Base-by-base conservation (phyloP, 805 yeast genomes). In the Barnettozyma botsteinii region DNA sequence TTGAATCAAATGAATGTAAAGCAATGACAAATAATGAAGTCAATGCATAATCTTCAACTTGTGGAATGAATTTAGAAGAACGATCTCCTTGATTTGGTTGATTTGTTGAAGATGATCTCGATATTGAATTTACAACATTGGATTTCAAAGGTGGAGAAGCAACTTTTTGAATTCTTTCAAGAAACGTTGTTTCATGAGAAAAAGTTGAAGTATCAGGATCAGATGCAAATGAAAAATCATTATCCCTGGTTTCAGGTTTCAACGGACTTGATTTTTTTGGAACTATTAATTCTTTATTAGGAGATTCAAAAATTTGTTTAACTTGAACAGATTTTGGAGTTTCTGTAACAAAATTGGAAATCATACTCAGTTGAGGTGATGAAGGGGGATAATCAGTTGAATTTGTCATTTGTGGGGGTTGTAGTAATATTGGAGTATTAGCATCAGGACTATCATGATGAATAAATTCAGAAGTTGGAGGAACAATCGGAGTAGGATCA, bases 11-110 rank as follows among this genome's bases (percentile, higher is more conserved):
- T 1, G 80, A 61, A 48, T 79, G 84, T 4, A 75, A 57, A 0
- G 85, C 82, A 9, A 69, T 59, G 3, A 79, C 69, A 47, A 79
- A 80, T 18, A 79, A 55, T 12, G 74, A 66, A 0, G 79, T 70
- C 41, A 72, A 63, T 45, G 73, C 74, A n/a, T 67, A 70, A 11
- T 66, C 69, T 21, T 50, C 52, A 7, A 5, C 28, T 9, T 15
- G 9, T 6, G 45, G 41, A 7, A 34, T 29, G 23, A 37, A 38
- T 14, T 34, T 38, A n/a, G 38, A 35, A 3, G 17, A 14, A 3
- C 20, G 2, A 5, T 19, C 18, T 6, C 18, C 23, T 26, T 18
- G 29, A 4, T 33, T 24, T 9, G 35, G 13, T 12, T 17, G n/a
- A n/a, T 7, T 18, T 14, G 37, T 15, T 23, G n/a, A n/a, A n/a